phyloP scores from a whole-genome alignment of 177 flowering plant genomes.

The Viscum album region DNA sequence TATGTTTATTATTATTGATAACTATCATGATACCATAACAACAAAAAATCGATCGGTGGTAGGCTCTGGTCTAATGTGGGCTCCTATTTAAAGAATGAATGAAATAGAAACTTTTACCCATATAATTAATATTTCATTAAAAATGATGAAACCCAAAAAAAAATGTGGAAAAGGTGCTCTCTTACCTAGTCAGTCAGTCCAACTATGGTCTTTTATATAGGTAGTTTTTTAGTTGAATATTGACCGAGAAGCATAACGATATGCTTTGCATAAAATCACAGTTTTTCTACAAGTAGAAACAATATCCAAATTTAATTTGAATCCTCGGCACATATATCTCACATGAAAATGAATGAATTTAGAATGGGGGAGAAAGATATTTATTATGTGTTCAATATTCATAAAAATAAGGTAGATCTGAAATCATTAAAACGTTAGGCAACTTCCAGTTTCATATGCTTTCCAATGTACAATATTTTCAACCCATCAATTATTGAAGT shows the following conservation, averaged over 20 bases:
- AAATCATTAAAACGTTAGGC: conserved; percentile 85
- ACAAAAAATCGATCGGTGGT: conserved; percentile 1
- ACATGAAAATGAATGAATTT: too few species aligned
- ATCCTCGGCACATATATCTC: too few species aligned
- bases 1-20: too few species aligned
- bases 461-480: conserved; percentile 71
- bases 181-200: not conserved
- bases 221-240: not conserved
- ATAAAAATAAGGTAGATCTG: conserved; percentile 36
- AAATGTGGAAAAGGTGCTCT: not conserved
- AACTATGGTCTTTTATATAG: not conserved
- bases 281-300: not conserved
- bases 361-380: too few species aligned
- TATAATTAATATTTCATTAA: too few species aligned
- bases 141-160: too few species aligned
- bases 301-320: too few species aligned
- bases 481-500: conserved; percentile 89
- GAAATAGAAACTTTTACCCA: too few species aligned
- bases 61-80: conserved; percentile 1
- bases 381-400: too few species aligned
- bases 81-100: not conserved
- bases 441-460: conserved; percentile 77
- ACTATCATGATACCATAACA: conserved; percentile 7
- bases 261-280: conserved; percentile 1
- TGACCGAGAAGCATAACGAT: not conserved